Evolutionary conservation across 2,329 filamentous ascomycete species (phyloP).

Genomic region (Xylaria multiplex): DNA sequence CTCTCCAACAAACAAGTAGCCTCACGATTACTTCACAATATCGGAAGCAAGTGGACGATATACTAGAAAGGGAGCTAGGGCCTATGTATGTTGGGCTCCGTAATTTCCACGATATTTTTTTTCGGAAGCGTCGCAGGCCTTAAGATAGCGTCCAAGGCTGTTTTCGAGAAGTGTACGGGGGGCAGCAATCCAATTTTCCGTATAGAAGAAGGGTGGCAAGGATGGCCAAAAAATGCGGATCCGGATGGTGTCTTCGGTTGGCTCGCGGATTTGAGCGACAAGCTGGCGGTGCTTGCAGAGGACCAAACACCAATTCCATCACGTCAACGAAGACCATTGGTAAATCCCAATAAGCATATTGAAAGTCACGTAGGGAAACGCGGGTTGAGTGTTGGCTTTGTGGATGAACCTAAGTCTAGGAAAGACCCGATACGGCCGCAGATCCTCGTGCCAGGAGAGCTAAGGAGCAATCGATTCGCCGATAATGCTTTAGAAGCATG

Average conservation of each 20-base stretch:
- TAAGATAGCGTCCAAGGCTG: conserved; percentile 45
- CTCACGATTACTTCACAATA: conserved; percentile 53
- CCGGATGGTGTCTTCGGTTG: conserved; percentile 50
- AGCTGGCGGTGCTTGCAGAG: conserved; percentile 46
- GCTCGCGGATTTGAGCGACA: conserved; percentile 47
- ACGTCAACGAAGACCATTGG: conserved; percentile 38
- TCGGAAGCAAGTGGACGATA: conserved; percentile 47
- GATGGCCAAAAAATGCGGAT: conserved; percentile 50
- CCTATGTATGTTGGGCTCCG: conserved; percentile 50
- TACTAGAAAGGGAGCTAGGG: conserved; percentile 51
- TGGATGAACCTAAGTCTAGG: conserved; percentile 34
- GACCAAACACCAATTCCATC: conserved; percentile 33
- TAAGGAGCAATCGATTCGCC: conserved; percentile 54
- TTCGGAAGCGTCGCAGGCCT: conserved; percentile 49
- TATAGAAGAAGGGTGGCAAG: conserved; percentile 33
- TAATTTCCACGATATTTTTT: conserved; percentile 48
- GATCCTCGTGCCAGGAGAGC: conserved; percentile 54
- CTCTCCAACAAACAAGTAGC: conserved; percentile 48
- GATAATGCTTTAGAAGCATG: conserved; percentile 51
- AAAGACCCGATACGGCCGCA: conserved; percentile 48
- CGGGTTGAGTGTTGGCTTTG: conserved; percentile 51
- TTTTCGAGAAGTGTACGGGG: conserved; percentile 51
- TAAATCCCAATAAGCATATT: conserved; percentile 42
- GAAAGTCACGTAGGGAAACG: conserved; percentile 46
- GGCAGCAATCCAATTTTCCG: conserved; percentile 45